Percentiles rank a stretch among this genome's conserved stretches.
phyloP scores from a whole-genome alignment of 179 eudicot species.

The Sideroxylon spinosum region DNA sequence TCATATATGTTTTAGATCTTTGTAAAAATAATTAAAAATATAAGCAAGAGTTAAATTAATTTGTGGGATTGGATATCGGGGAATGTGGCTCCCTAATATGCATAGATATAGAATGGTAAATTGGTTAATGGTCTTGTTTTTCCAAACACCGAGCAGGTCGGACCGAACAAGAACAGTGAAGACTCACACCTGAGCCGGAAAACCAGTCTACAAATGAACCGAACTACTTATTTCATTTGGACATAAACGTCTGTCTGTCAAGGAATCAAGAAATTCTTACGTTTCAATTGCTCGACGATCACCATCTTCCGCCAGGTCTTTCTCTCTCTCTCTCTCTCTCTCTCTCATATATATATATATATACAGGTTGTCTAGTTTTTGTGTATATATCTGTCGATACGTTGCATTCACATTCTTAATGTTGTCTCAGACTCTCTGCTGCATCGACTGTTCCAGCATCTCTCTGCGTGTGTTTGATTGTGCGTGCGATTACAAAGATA shows the following conservation, averaged over 20 bases:
- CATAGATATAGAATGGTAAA: no score
- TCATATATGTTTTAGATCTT: no score
- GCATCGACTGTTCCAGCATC: neutral
- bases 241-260: neutral
- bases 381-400: neutral
- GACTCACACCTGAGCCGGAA: no score
- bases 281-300: constrained; percentile 13
- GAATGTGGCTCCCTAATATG: no score
- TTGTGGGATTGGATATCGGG: no score
- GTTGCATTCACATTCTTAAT: neutral
- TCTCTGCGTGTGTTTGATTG: neutral
- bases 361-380: neutral
- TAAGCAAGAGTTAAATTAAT: no score
- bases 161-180: no score
- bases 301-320: constrained; percentile 1
- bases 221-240: neutral
- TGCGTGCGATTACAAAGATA: neutral
- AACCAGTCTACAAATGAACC: neutral
- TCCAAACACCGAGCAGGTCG: no score
- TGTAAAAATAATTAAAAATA: no score
- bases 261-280: neutral
- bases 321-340: constrained; percentile 9
- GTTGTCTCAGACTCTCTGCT: neutral
- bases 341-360: neutral
- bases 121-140: no score